Base-by-base conservation (phyloP, 2,329 filamentous ascomycete genomes). In the Diaporthe sp. region DNA sequence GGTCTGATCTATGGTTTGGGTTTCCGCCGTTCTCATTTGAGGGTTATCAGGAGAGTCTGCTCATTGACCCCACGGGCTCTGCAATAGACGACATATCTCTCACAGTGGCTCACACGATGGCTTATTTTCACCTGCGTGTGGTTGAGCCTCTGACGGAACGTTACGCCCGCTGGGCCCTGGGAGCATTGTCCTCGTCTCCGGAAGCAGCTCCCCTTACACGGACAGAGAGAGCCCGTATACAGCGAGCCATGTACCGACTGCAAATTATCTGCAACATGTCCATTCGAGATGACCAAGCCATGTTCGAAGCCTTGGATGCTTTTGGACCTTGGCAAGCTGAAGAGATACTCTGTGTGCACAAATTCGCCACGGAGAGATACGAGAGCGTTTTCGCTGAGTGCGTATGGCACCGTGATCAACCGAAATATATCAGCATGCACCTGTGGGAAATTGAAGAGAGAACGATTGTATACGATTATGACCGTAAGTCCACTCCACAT, bases 71-170 rank as follows among this genome's bases (percentile, higher is more conserved):
- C 13, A 7, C 65, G 10, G 22, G 13, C 7, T 25, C n/a, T 42
- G 7, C 22, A 12, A 25, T 22, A 5, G 62, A 51, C 8, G 28
- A 2, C 6, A 1, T 68, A 1, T 55, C 65, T 22, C 49, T 69
- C 4, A n/a, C 31, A 17, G 22, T 53, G 22, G 31, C 46, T 22
- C 34, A 25, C 22, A 17, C 25, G 65, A 59, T 78, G 19, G 42
- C 53, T 19, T 59, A 42, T 5, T 76, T 77, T 53, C 74, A 78
- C 49, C 15, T 49, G 34, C 59, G 55, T 10, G 55, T 76, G 17
- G 46, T 77, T 46, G 77, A 78, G 53, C 74, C 74, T 10, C 46
- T 78, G n/a, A 75, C 76, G 13, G 71, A 74, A 13, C 72, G 73
- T 25, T 78, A 75, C 37, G 34, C 68, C 12, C n/a, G n/a, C 34